phyloP scores from a whole-genome alignment of 805 yeast species.

The Suhomyces kilbournensis region DNA sequence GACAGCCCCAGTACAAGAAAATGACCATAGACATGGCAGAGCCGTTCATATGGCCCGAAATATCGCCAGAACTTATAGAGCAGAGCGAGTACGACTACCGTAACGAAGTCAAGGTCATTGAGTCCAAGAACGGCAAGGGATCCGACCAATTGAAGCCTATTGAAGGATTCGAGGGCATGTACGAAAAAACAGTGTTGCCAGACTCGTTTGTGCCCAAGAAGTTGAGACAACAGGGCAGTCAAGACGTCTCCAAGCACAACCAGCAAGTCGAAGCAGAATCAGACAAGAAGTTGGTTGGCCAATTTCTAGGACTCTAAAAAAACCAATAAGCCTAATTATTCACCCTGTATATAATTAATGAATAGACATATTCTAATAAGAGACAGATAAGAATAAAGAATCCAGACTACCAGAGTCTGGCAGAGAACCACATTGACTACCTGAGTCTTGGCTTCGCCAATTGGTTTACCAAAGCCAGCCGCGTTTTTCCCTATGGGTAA shows the following conservation, averaged over 20 bases:
- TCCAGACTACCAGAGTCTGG: neutral
- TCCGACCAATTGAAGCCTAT: slow-evolving; percentile 69
- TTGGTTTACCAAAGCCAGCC: neutral
- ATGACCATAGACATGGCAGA: slow-evolving; percentile 96
- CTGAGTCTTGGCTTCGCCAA: neutral
- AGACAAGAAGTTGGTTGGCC: slow-evolving; percentile 29
- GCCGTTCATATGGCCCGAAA: slow-evolving; percentile 93
- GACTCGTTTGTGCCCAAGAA: slow-evolving; percentile 35
- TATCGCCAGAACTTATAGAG: slow-evolving; percentile 35
- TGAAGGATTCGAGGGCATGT: slow-evolving; percentile 71
- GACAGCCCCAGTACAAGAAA: slow-evolving; percentile 81
- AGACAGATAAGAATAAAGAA: neutral
- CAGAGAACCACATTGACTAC: neutral
- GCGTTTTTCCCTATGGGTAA: neutral
- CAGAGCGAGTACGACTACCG: slow-evolving; percentile 37
- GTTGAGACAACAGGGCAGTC: slow-evolving; percentile 24
- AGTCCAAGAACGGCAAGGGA: slow-evolving; percentile 52
- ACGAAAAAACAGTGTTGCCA: slow-evolving; percentile 42
- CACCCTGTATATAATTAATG: slow-evolving; percentile 2
- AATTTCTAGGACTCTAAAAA: slow-evolving; percentile 27
- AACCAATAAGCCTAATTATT: neutral
- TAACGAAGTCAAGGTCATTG: slow-evolving; percentile 51
- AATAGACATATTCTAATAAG: neutral
- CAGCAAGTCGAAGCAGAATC: slow-evolving; percentile 21
- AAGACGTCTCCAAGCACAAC: slow-evolving; percentile 14